Base-by-base conservation (phyloP, 768 basidiomycete genomes). In the Mrakia frigida region DNA sequence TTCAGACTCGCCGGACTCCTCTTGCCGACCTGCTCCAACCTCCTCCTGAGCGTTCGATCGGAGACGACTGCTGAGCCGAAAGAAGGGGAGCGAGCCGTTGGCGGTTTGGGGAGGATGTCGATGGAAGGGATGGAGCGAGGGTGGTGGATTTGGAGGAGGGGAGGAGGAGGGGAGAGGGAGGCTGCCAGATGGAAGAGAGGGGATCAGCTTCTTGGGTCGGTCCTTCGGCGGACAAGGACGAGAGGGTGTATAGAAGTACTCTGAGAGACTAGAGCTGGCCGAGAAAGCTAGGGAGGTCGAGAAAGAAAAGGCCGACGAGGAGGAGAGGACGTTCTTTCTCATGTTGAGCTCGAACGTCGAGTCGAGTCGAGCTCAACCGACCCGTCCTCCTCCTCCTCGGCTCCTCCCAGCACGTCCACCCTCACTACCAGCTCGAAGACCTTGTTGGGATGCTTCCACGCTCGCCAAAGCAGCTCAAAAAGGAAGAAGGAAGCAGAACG, bases 51-150 rank as follows among this genome's bases (percentile, higher is more conserved):
- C 65, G 39, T 39, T 25, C 39, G 65, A 25, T 68, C 65, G 18
- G 65, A 68, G 23, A 68, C 21, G 23, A 68, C 25, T 9, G 65
- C 46, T 3, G 79, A 61, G 60, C 81, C 80, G 70, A 81, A 80
- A 59, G 80, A 78, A 73, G 79, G 79, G 5, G 80, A 79, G 74
- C 81, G 80, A 25, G 81, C 79, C 31, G 81, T 79, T 81, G 43
- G 70, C 73, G 70, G 28, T 18, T 52, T 50, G 3, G 69, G 69
- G 25, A 70, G 69, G 69, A 70, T 53, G 7, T 70, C 41, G 39
- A 50, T 70, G 25, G 69, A 46, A 23, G 39, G 37, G 35, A 39
- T 39, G 21, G 65, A 25, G 50, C 69, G 69, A 70, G 69, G 69
- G 43, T 50, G 69, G 69, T 46, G 46, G n/a, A 70, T 70, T 18